phyloP scores from a whole-genome alignment of 768 basidiomycete genomes.

The Boletales sp. region DNA sequence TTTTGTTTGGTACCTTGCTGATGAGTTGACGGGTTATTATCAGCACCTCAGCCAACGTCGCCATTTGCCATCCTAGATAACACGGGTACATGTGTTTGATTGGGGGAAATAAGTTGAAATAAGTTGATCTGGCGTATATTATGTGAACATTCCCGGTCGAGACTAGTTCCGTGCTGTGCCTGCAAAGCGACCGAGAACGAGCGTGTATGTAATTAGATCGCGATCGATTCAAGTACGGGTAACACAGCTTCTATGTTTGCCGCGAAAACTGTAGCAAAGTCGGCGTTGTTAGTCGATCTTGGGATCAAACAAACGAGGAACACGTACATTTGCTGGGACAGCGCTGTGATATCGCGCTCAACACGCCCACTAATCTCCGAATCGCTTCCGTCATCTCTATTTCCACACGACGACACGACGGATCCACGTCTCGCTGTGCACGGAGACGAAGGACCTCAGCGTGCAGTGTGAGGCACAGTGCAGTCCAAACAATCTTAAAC shows the following conservation, averaged over 20 bases:
- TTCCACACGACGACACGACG: slow-evolving; percentile 10
- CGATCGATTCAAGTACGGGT: slow-evolving; percentile 21
- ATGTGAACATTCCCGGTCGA: neutral
- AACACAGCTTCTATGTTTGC: slow-evolving; percentile 24
- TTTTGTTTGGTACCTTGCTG: neutral
- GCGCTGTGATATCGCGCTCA: slow-evolving; percentile 16
- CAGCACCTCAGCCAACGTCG: slow-evolving; percentile 24
- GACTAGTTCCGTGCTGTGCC: neutral
- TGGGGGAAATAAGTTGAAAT: neutral
- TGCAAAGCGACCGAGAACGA: neutral
- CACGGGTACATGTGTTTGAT: slow-evolving; percentile 14
- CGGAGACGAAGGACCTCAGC: slow-evolving; percentile 20
- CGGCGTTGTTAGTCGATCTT: neutral
- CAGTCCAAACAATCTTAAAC: slow-evolving; percentile 24
- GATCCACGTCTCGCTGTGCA: slow-evolving; percentile 1
- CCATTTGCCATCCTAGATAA: slow-evolving; percentile 25
- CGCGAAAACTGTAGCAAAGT: slow-evolving; percentile 14
- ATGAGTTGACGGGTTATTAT: neutral
- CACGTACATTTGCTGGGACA: slow-evolving; percentile 21
- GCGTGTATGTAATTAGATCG: neutral
- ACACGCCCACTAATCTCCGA: slow-evolving; percentile 8
- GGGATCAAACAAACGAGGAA: neutral
- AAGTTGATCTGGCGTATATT: neutral
- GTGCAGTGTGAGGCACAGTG: slow-evolving; percentile 17
- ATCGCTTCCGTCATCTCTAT: slow-evolving; percentile 13